A percentile compares a stretch with the other conserved stretches of the same genome.
Evolutionary conservation across 139 green algal genomes (phyloP).

Genomic region (Volvox africanus): DNA sequence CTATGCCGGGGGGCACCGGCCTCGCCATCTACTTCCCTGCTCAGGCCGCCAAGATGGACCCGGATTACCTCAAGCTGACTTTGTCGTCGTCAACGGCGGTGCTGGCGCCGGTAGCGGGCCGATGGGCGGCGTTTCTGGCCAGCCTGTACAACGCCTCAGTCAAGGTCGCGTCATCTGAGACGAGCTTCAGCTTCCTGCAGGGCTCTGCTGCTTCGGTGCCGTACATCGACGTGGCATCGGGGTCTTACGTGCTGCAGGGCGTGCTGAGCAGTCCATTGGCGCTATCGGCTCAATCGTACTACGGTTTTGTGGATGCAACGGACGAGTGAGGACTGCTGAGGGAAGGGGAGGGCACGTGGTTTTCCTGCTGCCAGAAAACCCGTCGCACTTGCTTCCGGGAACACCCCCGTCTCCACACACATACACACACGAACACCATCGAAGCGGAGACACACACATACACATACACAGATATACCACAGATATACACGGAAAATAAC

Average conservation of each 20-base stretch:
- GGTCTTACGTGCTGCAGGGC: conserved; percentile 49
- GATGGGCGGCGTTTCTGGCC: conserved; percentile 45
- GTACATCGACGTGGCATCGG: conserved; percentile 7
- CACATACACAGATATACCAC: no score
- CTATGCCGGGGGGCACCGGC: conserved; percentile 31
- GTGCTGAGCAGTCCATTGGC: conserved; percentile 16
- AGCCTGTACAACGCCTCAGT: conserved; percentile 16
- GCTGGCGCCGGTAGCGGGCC: background rate
- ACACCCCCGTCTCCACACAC: no score
- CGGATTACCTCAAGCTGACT: background rate
- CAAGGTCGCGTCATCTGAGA: background rate
- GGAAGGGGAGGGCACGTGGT: no score
- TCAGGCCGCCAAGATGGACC: background rate
- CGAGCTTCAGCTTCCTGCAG: conserved; percentile 23
- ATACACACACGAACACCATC: no score
- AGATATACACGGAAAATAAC: no score
- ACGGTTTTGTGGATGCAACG: conserved; percentile 51
- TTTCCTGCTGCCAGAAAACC: no score
- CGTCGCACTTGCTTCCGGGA: no score
- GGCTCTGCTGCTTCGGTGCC: conserved; percentile 23
- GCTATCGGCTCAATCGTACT: conserved; percentile 41
- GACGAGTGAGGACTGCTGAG: background rate
- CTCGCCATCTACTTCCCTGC: conserved; percentile 57
- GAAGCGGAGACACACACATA: no score
- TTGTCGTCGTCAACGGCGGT: background rate